These are phyloP conservation scores for Colletotrichum navitas DNA, from an alignment of 2,329 filamentous ascomycete species.

Conservation along the genomic window DNA sequence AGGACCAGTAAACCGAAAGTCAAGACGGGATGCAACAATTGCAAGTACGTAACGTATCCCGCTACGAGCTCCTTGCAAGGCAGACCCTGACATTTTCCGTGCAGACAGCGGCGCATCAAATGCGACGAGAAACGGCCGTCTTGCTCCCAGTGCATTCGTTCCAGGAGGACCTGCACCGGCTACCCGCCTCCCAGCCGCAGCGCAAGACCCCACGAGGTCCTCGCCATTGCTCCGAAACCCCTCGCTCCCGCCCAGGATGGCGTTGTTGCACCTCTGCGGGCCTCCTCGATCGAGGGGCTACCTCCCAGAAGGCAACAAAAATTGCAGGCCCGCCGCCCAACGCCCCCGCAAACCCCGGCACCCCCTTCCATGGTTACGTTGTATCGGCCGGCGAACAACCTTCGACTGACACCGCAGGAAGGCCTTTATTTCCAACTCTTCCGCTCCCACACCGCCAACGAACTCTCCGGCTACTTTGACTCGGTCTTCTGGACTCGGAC, in stretches of 20 bases:
- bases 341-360: conserved; percentile 52
- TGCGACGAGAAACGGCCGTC: conserved; percentile 74
- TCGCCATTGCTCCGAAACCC: conserved; percentile 65
- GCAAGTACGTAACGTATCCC: conserved; percentile 68
- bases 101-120: conserved; percentile 72
- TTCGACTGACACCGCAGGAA: conserved; percentile 66
- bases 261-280: conserved; percentile 41
- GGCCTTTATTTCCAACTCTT: conserved; percentile 73
- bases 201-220: conserved; percentile 59
- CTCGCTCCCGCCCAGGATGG: conserved; percentile 44
- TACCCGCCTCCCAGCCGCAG: conserved; percentile 70
- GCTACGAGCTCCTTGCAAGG: conserved; percentile 17
- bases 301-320: conserved; percentile 39
- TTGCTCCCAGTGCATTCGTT: conserved; percentile 71
- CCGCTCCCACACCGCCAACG: conserved; percentile 69
- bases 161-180: conserved; percentile 70
- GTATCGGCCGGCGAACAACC: conserved; percentile 57
- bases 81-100: conserved; percentile 44
- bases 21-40: conserved; percentile 75
- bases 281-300: conserved; percentile 40
- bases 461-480: conserved; percentile 76
- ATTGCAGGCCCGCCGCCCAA: conserved; percentile 38
- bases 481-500: conserved; percentile 73
- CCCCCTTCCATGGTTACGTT: conserved; percentile 47
- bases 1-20: conserved; percentile 71